Percentiles rank a stretch among this genome's conserved stretches.
Evolutionary conservation across 371 early-diverging fungal species (phyloP).

Genomic region (Parasitella parasitica): DNA sequence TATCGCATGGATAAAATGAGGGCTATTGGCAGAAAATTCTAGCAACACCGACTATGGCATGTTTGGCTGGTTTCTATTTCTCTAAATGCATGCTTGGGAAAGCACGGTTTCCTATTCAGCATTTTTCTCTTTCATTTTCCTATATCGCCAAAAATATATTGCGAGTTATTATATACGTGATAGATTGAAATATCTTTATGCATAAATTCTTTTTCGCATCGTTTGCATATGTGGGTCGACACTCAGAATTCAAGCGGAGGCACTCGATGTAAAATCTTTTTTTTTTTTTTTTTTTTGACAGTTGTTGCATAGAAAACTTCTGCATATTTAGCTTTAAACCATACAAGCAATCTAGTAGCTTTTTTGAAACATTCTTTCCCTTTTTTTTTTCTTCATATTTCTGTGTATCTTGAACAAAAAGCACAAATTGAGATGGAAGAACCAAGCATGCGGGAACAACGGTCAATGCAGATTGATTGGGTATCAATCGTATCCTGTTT

Average conservation of each 20-base stretch:
- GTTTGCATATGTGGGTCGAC: too few species aligned
- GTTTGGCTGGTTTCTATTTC: neutral
- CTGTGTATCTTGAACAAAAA: neutral
- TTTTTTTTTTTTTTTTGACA: too few species aligned
- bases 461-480: neutral
- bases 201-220: neutral
- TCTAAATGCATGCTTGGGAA: neutral
- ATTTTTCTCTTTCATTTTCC: too few species aligned
- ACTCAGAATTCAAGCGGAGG: neutral
- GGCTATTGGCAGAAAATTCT: neutral
- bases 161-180: too few species aligned
- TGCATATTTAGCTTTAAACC: neutral
- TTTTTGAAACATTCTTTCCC: neutral
- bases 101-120: neutral
- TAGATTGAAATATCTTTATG: neutral
- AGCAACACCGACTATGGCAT: neutral
- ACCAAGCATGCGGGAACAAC: neutral
- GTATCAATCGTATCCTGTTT: neutral
- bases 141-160: too few species aligned
- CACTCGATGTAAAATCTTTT: too few species aligned
- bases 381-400: neutral
- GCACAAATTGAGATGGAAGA: neutral
- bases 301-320: neutral
- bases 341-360: neutral
- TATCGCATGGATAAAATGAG: conserved; percentile 1